These are phyloP conservation scores for Limnomonas spitsbergensis DNA, from an alignment of 139 green algal species.

Conservation along the genomic window DNA sequence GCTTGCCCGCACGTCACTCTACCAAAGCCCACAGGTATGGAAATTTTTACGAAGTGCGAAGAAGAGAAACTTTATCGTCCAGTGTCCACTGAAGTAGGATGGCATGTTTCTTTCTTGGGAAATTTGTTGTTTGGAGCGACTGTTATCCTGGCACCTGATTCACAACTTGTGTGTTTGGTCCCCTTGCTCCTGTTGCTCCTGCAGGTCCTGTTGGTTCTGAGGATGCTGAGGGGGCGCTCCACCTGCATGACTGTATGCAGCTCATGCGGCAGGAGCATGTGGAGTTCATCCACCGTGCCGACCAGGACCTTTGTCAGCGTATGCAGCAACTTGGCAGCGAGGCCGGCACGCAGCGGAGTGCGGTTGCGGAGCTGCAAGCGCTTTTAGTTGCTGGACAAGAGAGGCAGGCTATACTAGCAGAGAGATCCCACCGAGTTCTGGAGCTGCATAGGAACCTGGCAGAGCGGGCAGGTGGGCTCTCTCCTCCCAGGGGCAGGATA, in stretches of 20 bases:
- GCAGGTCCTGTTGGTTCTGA: background rate
- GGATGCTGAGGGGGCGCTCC: background rate
- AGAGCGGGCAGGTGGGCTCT: constrained; percentile 31
- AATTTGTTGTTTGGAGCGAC: background rate
- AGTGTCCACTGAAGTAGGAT: background rate
- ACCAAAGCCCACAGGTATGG: background rate
- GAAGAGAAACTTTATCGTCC: background rate
- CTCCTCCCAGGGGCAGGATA: background rate
- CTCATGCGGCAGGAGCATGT: constrained; percentile 6
- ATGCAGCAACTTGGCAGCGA: constrained; percentile 11
- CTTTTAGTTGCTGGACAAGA: background rate
- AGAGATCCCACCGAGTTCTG: background rate
- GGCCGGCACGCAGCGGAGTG: background rate
- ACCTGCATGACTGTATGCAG: constrained; percentile 8
- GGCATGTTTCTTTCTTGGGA: background rate
- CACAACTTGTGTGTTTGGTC: too few relatives aligned
- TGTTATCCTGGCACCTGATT: background rate
- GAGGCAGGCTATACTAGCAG: constrained; percentile 17
- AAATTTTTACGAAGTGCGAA: background rate
- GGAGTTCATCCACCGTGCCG: constrained; percentile 18
- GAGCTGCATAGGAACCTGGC: constrained; percentile 31
- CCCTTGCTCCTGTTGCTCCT: too few relatives aligned
- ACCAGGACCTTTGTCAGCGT: constrained; percentile 14
- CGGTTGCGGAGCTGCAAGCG: constrained; percentile 1
- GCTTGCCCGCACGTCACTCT: too few relatives aligned